Evolutionary conservation across 805 yeast species (phyloP).

Genomic region (Saturnispora saitoi): DNA sequence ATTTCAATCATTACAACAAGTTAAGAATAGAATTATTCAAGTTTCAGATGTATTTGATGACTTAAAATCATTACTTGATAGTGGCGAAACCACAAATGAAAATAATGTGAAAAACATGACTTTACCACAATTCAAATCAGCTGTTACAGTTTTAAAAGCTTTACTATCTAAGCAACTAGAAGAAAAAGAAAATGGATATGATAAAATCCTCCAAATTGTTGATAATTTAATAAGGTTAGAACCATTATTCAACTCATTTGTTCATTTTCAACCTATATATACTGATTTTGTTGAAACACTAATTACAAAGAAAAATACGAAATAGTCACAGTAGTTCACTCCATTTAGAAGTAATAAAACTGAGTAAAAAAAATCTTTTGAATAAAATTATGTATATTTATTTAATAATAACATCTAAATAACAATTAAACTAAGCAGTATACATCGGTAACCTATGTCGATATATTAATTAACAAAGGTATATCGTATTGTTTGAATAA

Average conservation of each 20-base stretch:
- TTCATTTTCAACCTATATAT: slow-evolving; percentile 43
- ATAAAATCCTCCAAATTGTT: slow-evolving; percentile 34
- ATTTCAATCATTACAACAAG: slow-evolving; percentile 35
- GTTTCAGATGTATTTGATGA: slow-evolving; percentile 36
- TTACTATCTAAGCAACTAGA: slow-evolving; percentile 20
- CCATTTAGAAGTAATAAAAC: background rate
- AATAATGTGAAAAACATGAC: slow-evolving; percentile 12
- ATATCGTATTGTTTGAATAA: no score
- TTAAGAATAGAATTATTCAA: slow-evolving; percentile 34
- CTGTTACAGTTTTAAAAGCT: slow-evolving; percentile 38
- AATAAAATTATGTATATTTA: slow-evolving; percentile 7
- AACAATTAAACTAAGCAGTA: no score
- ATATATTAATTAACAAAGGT: no score
- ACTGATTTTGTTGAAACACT: slow-evolving; percentile 39
- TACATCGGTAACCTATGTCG: no score
- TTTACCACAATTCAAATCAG: slow-evolving; percentile 26
- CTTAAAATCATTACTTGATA: slow-evolving; percentile 31
- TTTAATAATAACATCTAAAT: background rate
- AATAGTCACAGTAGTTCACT: background rate
- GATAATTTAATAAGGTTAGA: slow-evolving; percentile 39
- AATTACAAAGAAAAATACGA: slow-evolving; percentile 21
- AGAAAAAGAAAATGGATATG: slow-evolving; percentile 6
- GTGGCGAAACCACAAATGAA: slow-evolving; percentile 12
- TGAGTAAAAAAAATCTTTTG: background rate
- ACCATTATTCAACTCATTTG: slow-evolving; percentile 46